Base-by-base conservation (phyloP, 352 stramenopile species). In the Phytophthora lateralis region DNA sequence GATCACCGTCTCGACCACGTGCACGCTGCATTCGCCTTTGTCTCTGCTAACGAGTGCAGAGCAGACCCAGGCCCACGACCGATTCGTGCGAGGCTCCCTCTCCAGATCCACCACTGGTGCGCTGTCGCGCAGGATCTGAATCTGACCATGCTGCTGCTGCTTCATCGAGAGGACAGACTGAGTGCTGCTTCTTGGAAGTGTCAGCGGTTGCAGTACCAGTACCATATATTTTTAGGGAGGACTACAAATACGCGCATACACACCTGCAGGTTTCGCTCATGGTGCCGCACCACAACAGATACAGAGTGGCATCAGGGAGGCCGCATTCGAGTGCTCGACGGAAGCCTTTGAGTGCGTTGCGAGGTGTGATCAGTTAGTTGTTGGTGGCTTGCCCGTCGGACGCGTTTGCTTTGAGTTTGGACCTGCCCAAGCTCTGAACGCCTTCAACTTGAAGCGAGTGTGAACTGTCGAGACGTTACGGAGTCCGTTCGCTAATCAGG, bases 21-120 rank as follows among this genome's bases (percentile, higher is more conserved):
- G 66, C 29, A 90, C 54, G 10, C 42, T 55, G 42, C 83, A 88
- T 69, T 83, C 73, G 14, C 75, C 73, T 35, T 78, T 80, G 32
- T 86, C 80, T 59, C 84, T 78, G 51, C 80, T 69, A 15, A 90
- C 80, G 14, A 94, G 72, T 3, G 76, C 71, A 2, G 75, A 69
- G 43, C 80, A 91, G 41, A 94, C 74, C 82, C 81, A 94, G 24
- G 78, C 71, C 85, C 85, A 94, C 1, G 71, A 65, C 10, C 81
- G 66, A 46, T 15, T n/a, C 15, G 80, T 79, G 42, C 81, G 81
- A 37, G 69, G 53, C 56, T 84, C 78, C 42, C 15, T 55, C 21
- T 76, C 55, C 8, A 79, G 69, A 46, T 91, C 81, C 11, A 91
- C 73, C 3, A 57, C 66, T 20, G 84, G 82, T 15, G 81, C 73